Evolutionary conservation across 2,329 filamentous ascomycete species (phyloP), one percentile per base, ranked within the genome.

Genomic region (Colletotrichum limetticola): DNA sequence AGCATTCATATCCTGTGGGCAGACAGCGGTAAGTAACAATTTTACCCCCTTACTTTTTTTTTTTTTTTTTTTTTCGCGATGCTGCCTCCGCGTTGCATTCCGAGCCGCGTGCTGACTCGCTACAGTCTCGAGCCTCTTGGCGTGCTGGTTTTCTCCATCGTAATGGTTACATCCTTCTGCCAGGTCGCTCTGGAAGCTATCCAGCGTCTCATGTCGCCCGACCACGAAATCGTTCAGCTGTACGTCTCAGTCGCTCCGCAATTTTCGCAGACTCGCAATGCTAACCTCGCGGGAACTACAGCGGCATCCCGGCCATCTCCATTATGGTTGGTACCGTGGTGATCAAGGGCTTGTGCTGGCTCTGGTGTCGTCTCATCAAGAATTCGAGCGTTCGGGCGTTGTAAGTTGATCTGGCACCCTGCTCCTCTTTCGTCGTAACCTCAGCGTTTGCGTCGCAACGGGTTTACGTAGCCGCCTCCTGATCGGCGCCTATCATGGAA

Each of bases 351-450:
- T 83, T 90, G 11, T 95, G 93, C 82, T 98, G 94, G 94, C 79
- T 97, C 52, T 97, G 94, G 93, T 97, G 94, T 80, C 93, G 95
- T 7, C 82, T 97, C 42, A 93, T 97, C 76, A 94, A 91, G 76
- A 97, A 97, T 80, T 95, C 93, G 2, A 94, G 92, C 74, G 95
- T 97, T 5, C 94, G 95, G 80, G 94, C 95, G 1, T 85, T 97
- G 76, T 89, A 80, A 80, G 87, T 84, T 35, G 16, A 37, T 56
- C 22, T 11, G 42, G n/a, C 19, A 49, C 56, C 22, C 42, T 72
- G 71, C 58, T 66, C 71, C 60, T 49, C 46, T 16, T 55, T n/a
- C 42, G 58, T 62, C 26, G 68, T 59, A 62, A 63, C 53, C 32
- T n/a, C 52, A 9, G 26, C 7, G n/a, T 56, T 61, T 32, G 16